These are phyloP conservation scores for Hypoxylon sp. DNA, from an alignment of 2,329 filamentous ascomycete genomes.

Conservation along the genomic window DNA sequence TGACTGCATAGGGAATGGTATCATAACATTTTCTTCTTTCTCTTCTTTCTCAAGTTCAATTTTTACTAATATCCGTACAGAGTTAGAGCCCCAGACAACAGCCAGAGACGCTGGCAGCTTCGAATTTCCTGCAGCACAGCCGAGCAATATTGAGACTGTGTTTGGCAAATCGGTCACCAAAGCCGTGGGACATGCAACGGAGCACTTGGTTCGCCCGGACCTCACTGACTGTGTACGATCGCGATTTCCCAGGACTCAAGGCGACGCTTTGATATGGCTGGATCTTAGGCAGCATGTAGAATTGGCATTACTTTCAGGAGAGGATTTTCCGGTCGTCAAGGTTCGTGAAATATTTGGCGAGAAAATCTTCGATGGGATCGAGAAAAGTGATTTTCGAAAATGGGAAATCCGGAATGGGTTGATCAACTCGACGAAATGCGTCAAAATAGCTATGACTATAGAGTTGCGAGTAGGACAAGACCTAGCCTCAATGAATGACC, in stretches of 20 bases:
- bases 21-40: too few relatives aligned
- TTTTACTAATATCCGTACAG: neutral
- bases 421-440: neutral
- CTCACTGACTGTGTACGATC: neutral
- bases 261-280: neutral
- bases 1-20: too few relatives aligned
- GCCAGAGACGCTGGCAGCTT: neutral
- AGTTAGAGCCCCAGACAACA: neutral
- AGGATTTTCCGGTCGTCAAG: neutral
- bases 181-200: neutral
- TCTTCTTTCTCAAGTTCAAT: neutral
- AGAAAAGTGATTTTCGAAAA: neutral
- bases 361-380: neutral
- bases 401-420: neutral
- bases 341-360: neutral
- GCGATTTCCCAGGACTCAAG: neutral
- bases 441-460: neutral
- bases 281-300: neutral
- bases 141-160: neutral
- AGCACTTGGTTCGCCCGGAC: neutral
- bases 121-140: neutral
- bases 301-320: neutral
- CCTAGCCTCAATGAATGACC: neutral
- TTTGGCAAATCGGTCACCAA: neutral
- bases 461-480: neutral